Evolutionary conservation across 2,329 filamentous ascomycete genomes (phyloP), one percentile per base, ranked within the genome.

Genomic region (Aspergillus eucalypticola): DNA sequence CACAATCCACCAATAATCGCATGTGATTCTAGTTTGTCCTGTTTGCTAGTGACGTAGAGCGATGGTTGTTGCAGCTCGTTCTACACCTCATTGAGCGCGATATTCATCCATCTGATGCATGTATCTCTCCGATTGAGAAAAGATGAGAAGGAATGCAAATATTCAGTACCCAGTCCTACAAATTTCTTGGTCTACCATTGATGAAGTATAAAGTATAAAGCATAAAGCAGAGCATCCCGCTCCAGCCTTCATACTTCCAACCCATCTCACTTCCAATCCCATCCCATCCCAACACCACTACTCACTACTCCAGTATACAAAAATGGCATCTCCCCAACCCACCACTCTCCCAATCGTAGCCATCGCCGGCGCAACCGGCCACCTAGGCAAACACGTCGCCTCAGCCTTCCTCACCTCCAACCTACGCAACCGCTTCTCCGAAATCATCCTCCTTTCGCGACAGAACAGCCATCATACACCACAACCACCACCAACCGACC

Each of bases 351-450:
- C 64, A 42, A 51, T 60, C 11, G 57, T 72, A 49, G 69, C 69
- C 11, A 67, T 71, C 19, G 68, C 67, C 8, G 68, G 69, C n/a
- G 67, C 67, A 8, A 69, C 69, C n/a, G 68, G 68, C 23, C 60
- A 69, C 42, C 58, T 69, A n/a, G 67, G 66, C 21, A 63, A 66
- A 8, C 63, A 69, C 46, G 51, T 73, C 27, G 63, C 62, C 1
- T 52, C 63, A 5, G 67, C 69, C 21, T 66, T 73, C 53, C 62
- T 72, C 13, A 66, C 67, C 32, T 41, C 56, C 1, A 54, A 59
- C 21, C 62, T 71, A 53, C 54, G 59, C 35, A 46, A 29, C 38
- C 53, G 60, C n/a, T 69, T 72, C 56, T 61, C 66, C 19, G 62
- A 66, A 15, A 59, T 73, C 10, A 61, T 73, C 25, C 58, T 70